Evolutionary conservation across 352 stramenopile genomes (phyloP).

Genomic region (Pythium apleroticum): DNA sequence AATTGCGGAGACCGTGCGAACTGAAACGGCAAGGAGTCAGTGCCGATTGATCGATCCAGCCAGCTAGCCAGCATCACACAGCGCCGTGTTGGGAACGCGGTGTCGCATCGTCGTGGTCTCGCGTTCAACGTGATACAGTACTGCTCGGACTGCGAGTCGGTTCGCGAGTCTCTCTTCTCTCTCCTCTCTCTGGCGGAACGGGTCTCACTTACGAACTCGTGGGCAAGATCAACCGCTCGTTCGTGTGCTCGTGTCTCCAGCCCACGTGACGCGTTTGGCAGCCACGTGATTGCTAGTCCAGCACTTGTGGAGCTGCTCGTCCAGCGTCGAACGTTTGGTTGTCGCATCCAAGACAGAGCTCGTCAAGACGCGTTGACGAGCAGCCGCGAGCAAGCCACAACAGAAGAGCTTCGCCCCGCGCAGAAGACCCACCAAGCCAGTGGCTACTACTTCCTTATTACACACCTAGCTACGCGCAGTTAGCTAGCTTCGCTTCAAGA

Average conservation of each 20-base stretch:
- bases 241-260: neutral
- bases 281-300: neutral
- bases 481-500: neutral
- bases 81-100: neutral
- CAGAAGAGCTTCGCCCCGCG: no score
- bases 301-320: neutral
- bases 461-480: neutral
- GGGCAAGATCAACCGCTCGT: neutral
- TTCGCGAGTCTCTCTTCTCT: neutral
- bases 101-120: constrained; percentile 3
- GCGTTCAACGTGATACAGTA: neutral
- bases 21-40: constrained; percentile 5
- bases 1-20: neutral
- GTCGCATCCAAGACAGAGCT: neutral
- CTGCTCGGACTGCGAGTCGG: neutral
- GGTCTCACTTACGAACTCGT: neutral
- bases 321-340: neutral
- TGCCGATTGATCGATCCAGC: no score
- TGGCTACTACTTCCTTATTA: no score
- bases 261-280: neutral
- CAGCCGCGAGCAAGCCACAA: neutral
- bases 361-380: neutral
- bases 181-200: neutral
- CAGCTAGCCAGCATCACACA: no score
- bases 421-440: no score